phyloP scores from a whole-genome alignment of 2,329 filamentous ascomycete species.

The Sclerotiophoma versabilis region DNA sequence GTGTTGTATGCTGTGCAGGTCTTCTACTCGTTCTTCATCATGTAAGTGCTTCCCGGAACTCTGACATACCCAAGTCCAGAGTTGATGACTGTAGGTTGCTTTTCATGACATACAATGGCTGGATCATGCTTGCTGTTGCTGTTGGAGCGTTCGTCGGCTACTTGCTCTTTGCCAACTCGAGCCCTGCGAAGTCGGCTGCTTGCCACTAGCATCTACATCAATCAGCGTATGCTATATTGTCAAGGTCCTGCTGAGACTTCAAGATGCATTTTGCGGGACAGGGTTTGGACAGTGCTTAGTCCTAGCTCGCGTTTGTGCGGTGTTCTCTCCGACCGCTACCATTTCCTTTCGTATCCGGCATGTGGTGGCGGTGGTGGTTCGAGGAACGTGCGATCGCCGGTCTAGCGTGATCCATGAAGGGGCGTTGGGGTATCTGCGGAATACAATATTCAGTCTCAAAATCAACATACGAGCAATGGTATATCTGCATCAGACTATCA shows the following conservation, averaged over 20 bases:
- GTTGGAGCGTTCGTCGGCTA: slow-evolving; percentile 91
- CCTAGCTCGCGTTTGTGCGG: background rate
- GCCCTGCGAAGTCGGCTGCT: slow-evolving; percentile 82
- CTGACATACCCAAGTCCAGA: background rate
- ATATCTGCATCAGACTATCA: background rate
- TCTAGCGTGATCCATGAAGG: background rate
- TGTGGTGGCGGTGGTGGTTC: no score
- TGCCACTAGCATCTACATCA: slow-evolving; percentile 70
- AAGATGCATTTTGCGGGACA: background rate
- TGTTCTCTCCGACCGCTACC: slow-evolving; percentile 1
- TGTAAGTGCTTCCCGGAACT: slow-evolving; percentile 67
- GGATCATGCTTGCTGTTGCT: slow-evolving; percentile 92
- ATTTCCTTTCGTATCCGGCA: slow-evolving; percentile 12
- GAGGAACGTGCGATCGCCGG: slow-evolving; percentile 5
- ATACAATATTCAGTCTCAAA: background rate
- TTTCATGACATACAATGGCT: slow-evolving; percentile 99
- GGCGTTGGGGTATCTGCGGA: background rate
- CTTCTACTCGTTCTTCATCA: slow-evolving; percentile 99
- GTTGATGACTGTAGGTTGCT: slow-evolving; percentile 72
- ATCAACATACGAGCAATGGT: background rate
- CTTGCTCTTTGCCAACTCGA: slow-evolving; percentile 74
- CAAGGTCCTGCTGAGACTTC: background rate
- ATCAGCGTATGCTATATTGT: background rate
- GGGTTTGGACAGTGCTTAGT: background rate
- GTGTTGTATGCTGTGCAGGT: slow-evolving; percentile 89